Conservation (phyloP, 768 basidiomycete genomes). For the Leccinum subgranulosum region DNA sequence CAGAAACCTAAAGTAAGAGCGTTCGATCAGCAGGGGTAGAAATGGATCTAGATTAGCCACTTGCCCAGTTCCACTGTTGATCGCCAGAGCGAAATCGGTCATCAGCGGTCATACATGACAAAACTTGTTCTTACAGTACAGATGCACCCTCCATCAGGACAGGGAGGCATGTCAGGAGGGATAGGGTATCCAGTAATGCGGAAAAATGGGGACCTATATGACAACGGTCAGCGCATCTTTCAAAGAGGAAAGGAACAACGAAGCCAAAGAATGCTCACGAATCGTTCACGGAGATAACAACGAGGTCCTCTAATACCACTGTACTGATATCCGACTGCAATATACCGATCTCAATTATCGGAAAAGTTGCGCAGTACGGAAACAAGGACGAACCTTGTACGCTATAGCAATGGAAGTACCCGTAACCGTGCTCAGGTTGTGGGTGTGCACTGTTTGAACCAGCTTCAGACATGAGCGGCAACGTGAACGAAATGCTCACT, state of each 20-base stretch:
- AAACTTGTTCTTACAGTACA: slow-evolving; percentile 1
- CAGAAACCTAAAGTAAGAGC: slow-evolving; percentile 1
- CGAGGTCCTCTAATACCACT: not conserved
- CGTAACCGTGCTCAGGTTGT: slow-evolving; percentile 5
- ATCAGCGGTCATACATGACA: not conserved
- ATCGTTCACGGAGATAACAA: not conserved
- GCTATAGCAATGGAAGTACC: slow-evolving; percentile 11
- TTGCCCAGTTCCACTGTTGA: slow-evolving; percentile 11
- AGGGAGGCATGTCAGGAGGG: slow-evolving; percentile 3
- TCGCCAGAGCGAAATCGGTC: not conserved
- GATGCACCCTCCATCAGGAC: slow-evolving; percentile 1
- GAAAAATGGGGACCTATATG: slow-evolving; percentile 11
- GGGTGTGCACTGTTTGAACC: slow-evolving; percentile 10
- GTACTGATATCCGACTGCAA: not conserved
- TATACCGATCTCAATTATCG: not conserved
- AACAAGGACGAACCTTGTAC: slow-evolving; percentile 10
- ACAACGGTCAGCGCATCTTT: not conserved
- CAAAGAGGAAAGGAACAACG: not conserved
- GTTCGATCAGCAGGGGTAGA: not conserved
- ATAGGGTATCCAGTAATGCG: not conserved
- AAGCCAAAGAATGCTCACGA: slow-evolving; percentile 2
- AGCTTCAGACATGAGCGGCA: not conserved
- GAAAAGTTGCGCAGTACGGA: not conserved
- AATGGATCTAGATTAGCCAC: not conserved
- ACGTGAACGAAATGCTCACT: slow-evolving; percentile 3